Evolutionary conservation across 2,329 filamentous ascomycete genomes (phyloP).

Genomic region (Alternaria sp.): DNA sequence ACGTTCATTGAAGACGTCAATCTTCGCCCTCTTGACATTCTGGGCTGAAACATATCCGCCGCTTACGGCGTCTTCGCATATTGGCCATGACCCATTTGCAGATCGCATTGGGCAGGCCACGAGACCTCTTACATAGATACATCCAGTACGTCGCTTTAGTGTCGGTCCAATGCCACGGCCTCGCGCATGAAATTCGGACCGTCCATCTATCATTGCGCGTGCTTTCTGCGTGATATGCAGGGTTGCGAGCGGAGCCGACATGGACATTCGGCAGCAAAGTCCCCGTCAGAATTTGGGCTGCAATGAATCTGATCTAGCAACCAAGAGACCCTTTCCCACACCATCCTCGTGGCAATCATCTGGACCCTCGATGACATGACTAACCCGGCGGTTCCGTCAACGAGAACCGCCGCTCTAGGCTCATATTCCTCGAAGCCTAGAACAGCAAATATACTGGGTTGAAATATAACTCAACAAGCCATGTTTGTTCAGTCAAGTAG

Average conservation of each 20-base stretch:
- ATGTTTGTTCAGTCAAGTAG: not conserved
- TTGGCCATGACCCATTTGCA: conserved; percentile 13
- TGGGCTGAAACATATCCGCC: conserved; percentile 31
- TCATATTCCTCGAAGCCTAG: not conserved
- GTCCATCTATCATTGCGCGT: not conserved
- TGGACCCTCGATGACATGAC: not conserved
- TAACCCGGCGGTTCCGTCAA: not conserved
- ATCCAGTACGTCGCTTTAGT: not conserved
- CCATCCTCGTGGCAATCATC: conserved; percentile 3
- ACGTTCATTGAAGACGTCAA: conserved; percentile 14
- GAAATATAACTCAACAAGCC: not conserved
- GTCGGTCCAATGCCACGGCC: conserved; percentile 1
- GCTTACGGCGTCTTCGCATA: conserved; percentile 23
- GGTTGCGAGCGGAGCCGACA: not conserved
- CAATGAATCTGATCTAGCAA: not conserved
- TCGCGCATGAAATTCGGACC: conserved; percentile 1
- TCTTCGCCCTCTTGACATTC: conserved; percentile 14
- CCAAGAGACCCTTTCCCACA: not conserved
- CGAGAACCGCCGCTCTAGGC: not conserved
- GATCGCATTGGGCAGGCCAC: conserved; percentile 26
- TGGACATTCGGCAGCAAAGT: not conserved
- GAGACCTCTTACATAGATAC: conserved; percentile 25
- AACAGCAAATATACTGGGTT: not conserved
- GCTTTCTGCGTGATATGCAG: not conserved
- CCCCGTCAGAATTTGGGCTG: not conserved